Percentiles rank a stretch among this genome's conserved stretches.
phyloP scores from a whole-genome alignment of 2,329 filamentous ascomycete genomes.

The Diplodia seriata region DNA sequence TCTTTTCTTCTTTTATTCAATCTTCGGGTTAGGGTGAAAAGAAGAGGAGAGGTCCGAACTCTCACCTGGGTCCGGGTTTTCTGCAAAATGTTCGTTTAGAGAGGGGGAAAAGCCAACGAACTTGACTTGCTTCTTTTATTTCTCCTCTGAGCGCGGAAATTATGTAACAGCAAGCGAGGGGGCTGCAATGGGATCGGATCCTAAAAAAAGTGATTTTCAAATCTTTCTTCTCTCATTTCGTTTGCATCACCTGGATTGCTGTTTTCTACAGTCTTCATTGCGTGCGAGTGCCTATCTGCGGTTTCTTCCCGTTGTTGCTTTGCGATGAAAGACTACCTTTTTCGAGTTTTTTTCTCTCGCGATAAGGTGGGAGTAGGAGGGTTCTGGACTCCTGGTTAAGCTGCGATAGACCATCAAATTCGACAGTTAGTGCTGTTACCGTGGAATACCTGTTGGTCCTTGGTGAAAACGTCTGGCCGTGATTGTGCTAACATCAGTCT shows the following conservation, averaged over 20 bases:
- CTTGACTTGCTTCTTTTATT: constrained; percentile 21
- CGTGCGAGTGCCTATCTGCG: neutral
- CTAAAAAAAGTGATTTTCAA: constrained; percentile 27
- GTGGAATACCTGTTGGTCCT: neutral
- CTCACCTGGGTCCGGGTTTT: constrained; percentile 26
- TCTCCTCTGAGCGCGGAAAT: constrained; percentile 14
- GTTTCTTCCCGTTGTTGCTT: neutral
- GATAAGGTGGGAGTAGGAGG: too few species aligned
- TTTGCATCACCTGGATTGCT: neutral
- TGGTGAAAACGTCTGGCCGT: too few species aligned
- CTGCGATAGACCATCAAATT: constrained; percentile 16
- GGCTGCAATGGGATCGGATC: constrained; percentile 31
- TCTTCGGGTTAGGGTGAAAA: constrained; percentile 23
- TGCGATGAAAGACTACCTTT: neutral
- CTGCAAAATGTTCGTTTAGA: constrained; percentile 18
- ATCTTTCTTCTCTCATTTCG: neutral
- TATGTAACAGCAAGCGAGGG: constrained; percentile 14
- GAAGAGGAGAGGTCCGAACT: constrained; percentile 20
- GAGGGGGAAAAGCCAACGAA: constrained; percentile 14
- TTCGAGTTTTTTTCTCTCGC: too few species aligned
- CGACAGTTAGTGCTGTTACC: neutral
- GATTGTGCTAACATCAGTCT: too few species aligned
- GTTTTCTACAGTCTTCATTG: neutral
- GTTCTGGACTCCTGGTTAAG: neutral
- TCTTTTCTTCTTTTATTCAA: constrained; percentile 27